Conservation (phyloP, 2,329 filamentous ascomycete genomes). For the Neofusicoccum kwambonambiense region DNA sequence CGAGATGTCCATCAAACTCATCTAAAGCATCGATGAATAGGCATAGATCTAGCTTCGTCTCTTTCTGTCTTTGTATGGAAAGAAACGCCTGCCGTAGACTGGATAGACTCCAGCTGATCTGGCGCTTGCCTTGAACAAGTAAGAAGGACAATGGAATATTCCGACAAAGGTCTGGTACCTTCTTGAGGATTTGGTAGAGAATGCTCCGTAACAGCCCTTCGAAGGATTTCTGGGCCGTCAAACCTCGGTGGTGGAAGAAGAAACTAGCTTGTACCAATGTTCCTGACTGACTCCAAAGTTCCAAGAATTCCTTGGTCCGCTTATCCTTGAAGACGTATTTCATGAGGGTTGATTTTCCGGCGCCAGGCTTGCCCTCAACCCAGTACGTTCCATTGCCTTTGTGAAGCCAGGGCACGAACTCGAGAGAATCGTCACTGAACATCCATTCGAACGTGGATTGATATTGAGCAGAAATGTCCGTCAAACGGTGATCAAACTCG, state of each 20-base stretch:
- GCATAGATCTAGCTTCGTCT: not conserved
- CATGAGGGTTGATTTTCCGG: slow-evolving; percentile 50
- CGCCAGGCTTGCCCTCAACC: slow-evolving; percentile 47
- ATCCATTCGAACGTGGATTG: not conserved
- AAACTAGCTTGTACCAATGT: slow-evolving; percentile 35
- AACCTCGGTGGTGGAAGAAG: slow-evolving; percentile 46
- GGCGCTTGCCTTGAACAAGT: not conserved
- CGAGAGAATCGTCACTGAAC: not conserved
- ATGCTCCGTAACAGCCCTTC: slow-evolving; percentile 40
- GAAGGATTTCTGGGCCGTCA: slow-evolving; percentile 40
- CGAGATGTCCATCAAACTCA: not conserved
- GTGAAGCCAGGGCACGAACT: not conserved
- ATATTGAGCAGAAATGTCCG: not conserved
- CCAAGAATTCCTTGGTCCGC: slow-evolving; percentile 28
- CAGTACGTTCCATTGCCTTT: slow-evolving; percentile 18
- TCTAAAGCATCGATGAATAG: slow-evolving; percentile 8
- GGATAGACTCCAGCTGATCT: not conserved
- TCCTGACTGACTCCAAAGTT: slow-evolving; percentile 33
- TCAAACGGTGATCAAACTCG: not conserved
- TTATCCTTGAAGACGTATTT: slow-evolving; percentile 16
- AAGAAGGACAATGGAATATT: not conserved
- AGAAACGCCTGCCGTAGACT: not conserved
- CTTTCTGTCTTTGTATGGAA: not conserved
- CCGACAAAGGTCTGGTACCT: not conserved
- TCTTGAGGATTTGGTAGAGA: slow-evolving; percentile 34